Conservation (phyloP, 2,329 filamentous ascomycete species). For the Tothia fuscella region DNA sequence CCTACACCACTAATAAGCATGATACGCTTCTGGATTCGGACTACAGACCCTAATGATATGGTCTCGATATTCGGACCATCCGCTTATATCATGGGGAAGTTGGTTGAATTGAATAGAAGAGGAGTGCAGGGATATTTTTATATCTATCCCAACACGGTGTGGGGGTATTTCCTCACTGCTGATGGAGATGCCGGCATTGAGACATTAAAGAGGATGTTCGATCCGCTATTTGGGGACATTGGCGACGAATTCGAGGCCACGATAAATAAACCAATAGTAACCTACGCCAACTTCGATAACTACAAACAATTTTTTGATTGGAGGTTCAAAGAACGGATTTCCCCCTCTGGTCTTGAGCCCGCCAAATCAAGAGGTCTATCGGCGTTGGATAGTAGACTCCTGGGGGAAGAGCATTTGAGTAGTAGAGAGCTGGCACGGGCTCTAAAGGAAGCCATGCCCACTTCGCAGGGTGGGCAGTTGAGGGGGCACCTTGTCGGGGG, state of each 20-base stretch:
- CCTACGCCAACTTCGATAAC: background rate
- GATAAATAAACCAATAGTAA: constrained; percentile 2
- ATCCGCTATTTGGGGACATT: constrained; percentile 6
- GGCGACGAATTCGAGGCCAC: too few species aligned
- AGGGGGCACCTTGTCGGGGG: constrained; percentile 9
- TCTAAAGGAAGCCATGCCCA: constrained; percentile 9
- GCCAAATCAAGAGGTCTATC: background rate
- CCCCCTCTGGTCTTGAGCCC: too few species aligned
- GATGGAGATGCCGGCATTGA: background rate
- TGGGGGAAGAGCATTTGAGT: constrained; percentile 1
- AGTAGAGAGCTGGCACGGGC: constrained; percentile 1
- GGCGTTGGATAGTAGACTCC: constrained; percentile 5
- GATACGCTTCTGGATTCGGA: constrained; percentile 4
- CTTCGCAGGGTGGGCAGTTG: constrained; percentile 1
- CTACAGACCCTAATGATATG: background rate
- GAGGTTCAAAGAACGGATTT: too few species aligned
- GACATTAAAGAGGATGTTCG: background rate
- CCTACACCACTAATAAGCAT: background rate
- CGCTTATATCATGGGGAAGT: background rate
- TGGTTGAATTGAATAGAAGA: background rate
- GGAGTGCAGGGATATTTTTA: constrained; percentile 6
- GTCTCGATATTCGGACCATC: background rate
- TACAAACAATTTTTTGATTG: constrained; percentile 11
- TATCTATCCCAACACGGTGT: background rate
- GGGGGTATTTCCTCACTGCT: background rate